Evolutionary conservation across 345 rosid genomes (phyloP), one percentile per base, ranked within the genome.

Genomic region (Bruguiera gymnorhiza): DNA sequence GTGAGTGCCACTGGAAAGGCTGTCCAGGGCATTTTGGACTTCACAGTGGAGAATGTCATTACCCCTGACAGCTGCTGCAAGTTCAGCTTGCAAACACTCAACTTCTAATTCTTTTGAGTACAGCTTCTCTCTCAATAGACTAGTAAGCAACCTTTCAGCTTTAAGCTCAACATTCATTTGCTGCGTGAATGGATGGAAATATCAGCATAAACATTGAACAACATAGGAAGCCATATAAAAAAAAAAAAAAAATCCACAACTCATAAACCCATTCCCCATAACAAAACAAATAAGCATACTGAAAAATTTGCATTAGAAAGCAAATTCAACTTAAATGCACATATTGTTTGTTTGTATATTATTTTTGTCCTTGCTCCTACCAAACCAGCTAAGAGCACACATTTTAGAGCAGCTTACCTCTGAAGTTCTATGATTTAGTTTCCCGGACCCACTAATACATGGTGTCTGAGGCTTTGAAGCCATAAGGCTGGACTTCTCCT

Each of bases 51-150:
- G 89, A 53, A 90, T 80, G 74, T 92, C 96, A 52, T 84, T 89
- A 43, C 95, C 88, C 72, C 97, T 84, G 53, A 89, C 93, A 6
- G 88, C 90, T 65, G 97, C 84, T 65, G 97, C 89, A 39, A 92
- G n/a, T 82, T 96, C 96, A 55, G 93, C 94, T 79, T 90, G 93
- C 74, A 96, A 62, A 81, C 83, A 93, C 75, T 92, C 95, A 31
- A 82, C 87, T 82, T 96, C 97, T 78, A 79, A 66, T 83, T 92
- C 98, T 83, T 88, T 90, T 20, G 89, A 88, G 68, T 83, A 89
- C 62, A 92, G 82, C 80, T 92, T 96, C 86, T 96, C 99, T 66
- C 83, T 85, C 65, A 96, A 72, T 74, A 96, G 73, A 77, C 79
- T 83, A 21, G 95, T 96, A 34, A 96, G 73, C 52, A 92, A 69